Evolutionary conservation across 2,329 filamentous ascomycete genomes (phyloP), one percentile per base, ranked within the genome.

Genomic region (Diplodia mutila): DNA sequence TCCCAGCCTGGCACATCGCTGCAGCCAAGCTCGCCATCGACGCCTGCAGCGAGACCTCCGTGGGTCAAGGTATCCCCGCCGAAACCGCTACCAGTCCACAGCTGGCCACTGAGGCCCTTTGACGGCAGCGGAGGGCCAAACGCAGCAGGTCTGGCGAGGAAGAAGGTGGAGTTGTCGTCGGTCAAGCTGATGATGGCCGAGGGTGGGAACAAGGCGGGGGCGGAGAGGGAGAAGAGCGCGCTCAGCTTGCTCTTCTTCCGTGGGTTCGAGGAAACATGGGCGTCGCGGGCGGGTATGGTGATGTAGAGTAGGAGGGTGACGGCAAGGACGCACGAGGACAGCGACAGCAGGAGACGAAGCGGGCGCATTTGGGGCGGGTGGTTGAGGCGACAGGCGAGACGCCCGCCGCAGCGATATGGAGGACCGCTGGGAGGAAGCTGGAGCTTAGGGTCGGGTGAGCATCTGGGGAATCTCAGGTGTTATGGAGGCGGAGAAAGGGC

Each of bases 121-220:
- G 84, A 79, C 0, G 91, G 91, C 48, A 99, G 82, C 48, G 87
- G 82, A 4, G 95, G 93, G 0, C 95, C 95, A 80, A 98, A 99
- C 48, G 93, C 94, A 65, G 95, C 95, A 69, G 95, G 95, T 59
- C 95, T 87, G 52, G 95, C 94, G 66, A 97, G 85, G 81, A 99
- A 99, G 73, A 96, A 97, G 14, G 95, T 99, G 72, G 93, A 97
- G 80, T 99, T 99, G 80, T 99, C 95, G 79, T 98, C 93, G 75
- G 94, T 97, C 69, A 99, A 86, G 78, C 92, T 97, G 77, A 99
- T 97, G 74, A 96, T 91, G 57, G 95, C 95, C 71, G 95, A 97
- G 3, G 94, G 94, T 4, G 94, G 94, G 77, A 99, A 99, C 25
- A 99, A 88, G 71, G 94, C 92, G 0, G 94, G 83, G 11, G 80